A percentile compares a stretch with the other conserved stretches of the same genome.
Conservation (phyloP, 2,329 filamentous ascomycete genomes). For the Geoglossum cookeanum region DNA sequence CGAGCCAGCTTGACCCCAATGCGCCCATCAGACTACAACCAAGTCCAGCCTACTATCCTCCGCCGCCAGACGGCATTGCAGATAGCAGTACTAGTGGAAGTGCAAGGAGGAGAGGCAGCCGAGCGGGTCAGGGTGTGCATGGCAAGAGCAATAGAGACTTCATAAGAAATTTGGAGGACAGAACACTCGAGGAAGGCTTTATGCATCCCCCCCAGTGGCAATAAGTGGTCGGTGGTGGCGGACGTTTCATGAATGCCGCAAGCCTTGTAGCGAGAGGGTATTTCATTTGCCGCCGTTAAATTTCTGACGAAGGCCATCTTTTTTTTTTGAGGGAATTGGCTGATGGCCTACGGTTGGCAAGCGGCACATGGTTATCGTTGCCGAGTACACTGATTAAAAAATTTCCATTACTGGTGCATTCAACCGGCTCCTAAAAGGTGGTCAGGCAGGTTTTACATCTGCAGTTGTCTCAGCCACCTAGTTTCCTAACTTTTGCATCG, state of each 20-base stretch:
- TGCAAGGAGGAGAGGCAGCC: slow-evolving; percentile 57
- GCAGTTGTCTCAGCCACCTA: not conserved
- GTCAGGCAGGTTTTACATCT: not conserved
- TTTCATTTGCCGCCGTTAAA: not conserved
- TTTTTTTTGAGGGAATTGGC: not conserved
- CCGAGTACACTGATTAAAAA: not conserved
- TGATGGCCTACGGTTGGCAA: not conserved
- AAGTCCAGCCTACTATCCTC: slow-evolving; percentile 92
- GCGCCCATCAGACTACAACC: slow-evolving; percentile 87
- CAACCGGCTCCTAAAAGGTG: not conserved
- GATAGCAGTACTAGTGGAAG: slow-evolving; percentile 39
- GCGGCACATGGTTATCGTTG: not conserved
- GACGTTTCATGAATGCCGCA: not conserved
- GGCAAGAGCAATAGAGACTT: slow-evolving; percentile 57
- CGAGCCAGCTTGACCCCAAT: slow-evolving; percentile 86
- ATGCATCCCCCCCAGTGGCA: slow-evolving; percentile 61
- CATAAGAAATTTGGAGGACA: slow-evolving; percentile 83
- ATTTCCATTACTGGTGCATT: not conserved
- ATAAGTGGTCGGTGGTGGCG: slow-evolving; percentile 13
- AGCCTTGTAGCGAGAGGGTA: not conserved
- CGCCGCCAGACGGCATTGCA: slow-evolving; percentile 64
- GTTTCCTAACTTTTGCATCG: not conserved
- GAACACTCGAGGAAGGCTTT: slow-evolving; percentile 83
- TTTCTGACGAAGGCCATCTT: not conserved
- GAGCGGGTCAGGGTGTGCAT: slow-evolving; percentile 40